phyloP scores from a whole-genome alignment of 352 stramenopile species.

The Nannochloropsis limnetica region DNA sequence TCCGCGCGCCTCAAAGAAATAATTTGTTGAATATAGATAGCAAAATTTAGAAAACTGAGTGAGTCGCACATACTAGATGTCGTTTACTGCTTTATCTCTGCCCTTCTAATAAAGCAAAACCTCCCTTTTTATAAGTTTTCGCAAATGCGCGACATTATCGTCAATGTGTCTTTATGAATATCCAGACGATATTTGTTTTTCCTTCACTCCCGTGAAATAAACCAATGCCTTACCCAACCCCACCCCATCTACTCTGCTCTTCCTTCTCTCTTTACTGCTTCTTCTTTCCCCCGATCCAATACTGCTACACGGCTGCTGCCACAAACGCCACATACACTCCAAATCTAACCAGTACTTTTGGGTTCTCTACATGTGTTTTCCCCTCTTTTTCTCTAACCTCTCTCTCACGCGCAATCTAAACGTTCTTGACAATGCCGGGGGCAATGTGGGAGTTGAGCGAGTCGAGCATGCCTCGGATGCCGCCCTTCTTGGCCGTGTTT shows the following conservation, averaged over 20 bases:
- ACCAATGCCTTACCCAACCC: background rate
- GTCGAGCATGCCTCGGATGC: slow-evolving; percentile 24
- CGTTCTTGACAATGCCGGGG: slow-evolving; percentile 21
- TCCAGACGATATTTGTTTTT: background rate
- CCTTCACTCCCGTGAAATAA: background rate
- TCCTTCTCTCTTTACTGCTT: background rate
- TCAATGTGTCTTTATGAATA: too few species aligned
- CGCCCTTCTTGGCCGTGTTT: background rate
- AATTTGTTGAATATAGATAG: background rate
- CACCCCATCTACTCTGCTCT: background rate
- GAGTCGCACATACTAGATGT: background rate
- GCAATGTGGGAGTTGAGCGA: slow-evolving; percentile 30
- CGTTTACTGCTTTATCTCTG: background rate
- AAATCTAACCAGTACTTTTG: background rate
- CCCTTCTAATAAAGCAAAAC: background rate
- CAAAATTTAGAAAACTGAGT: background rate
- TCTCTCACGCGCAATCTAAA: background rate
- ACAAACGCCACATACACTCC: background rate
- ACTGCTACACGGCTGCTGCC: background rate
- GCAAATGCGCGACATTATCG: too few species aligned
- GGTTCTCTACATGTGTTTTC: background rate
- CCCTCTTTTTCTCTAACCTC: background rate
- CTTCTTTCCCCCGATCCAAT: background rate
- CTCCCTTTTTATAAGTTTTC: background rate
- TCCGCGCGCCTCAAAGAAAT: background rate